Evolutionary conservation across 768 basidiomycete species (phyloP), one percentile per base, ranked within the genome.

Genomic region (Termitomyces sp.): DNA sequence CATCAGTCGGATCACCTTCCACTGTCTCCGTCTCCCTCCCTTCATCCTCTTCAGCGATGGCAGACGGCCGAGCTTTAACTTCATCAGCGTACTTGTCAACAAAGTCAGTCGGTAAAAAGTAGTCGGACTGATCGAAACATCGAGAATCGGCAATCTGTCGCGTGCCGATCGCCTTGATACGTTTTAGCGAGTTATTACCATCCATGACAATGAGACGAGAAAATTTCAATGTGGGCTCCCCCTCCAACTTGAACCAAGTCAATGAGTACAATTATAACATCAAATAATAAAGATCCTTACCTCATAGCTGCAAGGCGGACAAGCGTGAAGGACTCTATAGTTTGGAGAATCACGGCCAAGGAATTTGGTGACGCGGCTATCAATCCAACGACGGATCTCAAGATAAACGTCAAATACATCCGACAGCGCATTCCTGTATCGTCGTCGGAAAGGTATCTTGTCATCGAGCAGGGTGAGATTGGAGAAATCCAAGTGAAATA

Each of bases 331-430:
- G 4, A 72, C 68, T 1, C 68, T 58, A 73, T 75, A 79, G 33
- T 76, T 43, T 1, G 68, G 66, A 0, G 48, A n/a, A n/a, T n/a
- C n/a, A n/a, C n/a, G n/a, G n/a, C n/a, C n/a, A n/a, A n/a, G n/a
- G n/a, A n/a, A n/a, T 7, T 10, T 22, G 2, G 59, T 22, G 10
- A 76, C 64, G 0, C 48, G 59, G 2, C 22, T 12, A n/a, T 71
- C 55, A n/a, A 77, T 37, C 12, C 14, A 5, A 37, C 36, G 16
- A 37, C 14, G 12, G 14, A 37, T 37, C 3, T 37, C 14, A 5
- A 78, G 69, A 56, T 76, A 79, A 0, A 69, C 42, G 46, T 79
- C 74, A 49, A 72, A 76, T 12, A n/a, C n/a, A n/a, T n/a, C n/a
- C n/a, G n/a, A n/a, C n/a, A n/a, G n/a, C n/a, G n/a, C n/a, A n/a